Conservation (phyloP, 2,329 filamentous ascomycete genomes). For the Stagonosporopsis rhizophila region DNA sequence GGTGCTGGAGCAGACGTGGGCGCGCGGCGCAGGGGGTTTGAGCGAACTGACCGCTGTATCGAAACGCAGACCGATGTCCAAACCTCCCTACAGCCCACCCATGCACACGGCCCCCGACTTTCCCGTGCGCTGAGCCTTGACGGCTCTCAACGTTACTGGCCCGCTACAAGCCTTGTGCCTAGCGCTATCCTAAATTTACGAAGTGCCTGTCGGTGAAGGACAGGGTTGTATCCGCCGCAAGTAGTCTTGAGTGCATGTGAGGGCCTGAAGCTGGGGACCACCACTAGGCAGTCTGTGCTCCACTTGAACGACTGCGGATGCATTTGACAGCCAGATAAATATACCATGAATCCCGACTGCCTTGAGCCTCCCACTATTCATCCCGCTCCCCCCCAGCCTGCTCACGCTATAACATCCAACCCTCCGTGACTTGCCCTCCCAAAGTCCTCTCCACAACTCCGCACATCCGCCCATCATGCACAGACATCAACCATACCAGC, state of each 20-base stretch:
- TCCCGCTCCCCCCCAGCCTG: slow-evolving; percentile 25
- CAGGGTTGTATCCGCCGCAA: slow-evolving; percentile 37
- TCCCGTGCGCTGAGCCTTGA: slow-evolving; percentile 33
- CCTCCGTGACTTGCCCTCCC: slow-evolving; percentile 15
- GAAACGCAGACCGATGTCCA: slow-evolving; percentile 27
- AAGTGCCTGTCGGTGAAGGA: slow-evolving; percentile 41
- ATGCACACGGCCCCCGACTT: slow-evolving; percentile 32
- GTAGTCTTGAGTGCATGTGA: slow-evolving; percentile 36
- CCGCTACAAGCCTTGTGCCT: slow-evolving; percentile 34
- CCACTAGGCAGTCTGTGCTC: slow-evolving; percentile 39
- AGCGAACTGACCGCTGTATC: slow-evolving; percentile 34
- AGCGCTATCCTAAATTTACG: slow-evolving; percentile 43
- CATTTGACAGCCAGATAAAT: slow-evolving; percentile 39
- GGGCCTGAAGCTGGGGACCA: slow-evolving; percentile 42
- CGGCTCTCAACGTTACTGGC: slow-evolving; percentile 33
- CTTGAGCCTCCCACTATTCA: slow-evolving; percentile 32
- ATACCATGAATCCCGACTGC: slow-evolving; percentile 36
- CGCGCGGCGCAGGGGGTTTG: slow-evolving; percentile 21
- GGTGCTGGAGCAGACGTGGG: slow-evolving; percentile 13
- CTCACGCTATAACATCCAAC: slow-evolving; percentile 27
- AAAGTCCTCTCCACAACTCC: slow-evolving; percentile 5
- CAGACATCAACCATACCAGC: slow-evolving; percentile 54
- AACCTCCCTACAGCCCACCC: slow-evolving; percentile 23
- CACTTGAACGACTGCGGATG: slow-evolving; percentile 38
- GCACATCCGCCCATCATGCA: slow-evolving; percentile 49